Conservation (phyloP, 1,284 basidiomycete species). For the Ustilago loliicola region DNA sequence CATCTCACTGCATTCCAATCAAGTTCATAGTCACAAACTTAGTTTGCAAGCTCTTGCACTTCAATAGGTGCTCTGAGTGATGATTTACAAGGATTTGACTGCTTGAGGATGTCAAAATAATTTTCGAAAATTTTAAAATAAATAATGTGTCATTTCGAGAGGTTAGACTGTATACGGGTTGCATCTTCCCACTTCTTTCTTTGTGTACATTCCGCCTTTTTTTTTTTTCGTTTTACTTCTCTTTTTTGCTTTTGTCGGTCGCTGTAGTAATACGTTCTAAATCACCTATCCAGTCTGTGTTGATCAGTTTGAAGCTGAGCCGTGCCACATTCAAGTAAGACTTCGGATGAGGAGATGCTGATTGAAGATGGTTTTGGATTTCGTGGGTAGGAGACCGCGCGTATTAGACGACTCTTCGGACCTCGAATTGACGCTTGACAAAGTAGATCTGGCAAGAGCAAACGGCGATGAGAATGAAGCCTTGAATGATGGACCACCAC, state of each 20-base stretch:
- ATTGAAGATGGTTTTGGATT: neutral
- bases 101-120: no score
- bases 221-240: neutral
- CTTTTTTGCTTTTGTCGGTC: conserved; percentile 10
- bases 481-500: conserved; percentile 97
- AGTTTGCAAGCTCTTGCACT: no score
- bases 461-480: conserved; percentile 85
- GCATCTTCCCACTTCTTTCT: neutral
- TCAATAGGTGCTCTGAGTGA: no score
- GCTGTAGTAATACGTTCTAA: conserved; percentile 41
- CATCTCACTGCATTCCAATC: no score
- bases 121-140: no score
- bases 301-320: neutral
- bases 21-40: no score
- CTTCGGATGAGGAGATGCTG: neutral
- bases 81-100: no score
- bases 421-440: conserved; percentile 78
- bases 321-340: neutral
- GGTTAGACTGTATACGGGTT: no score
- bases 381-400: neutral
- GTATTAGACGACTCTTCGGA: conserved; percentile 52
- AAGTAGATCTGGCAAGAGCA: conserved; percentile 99
- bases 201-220: conserved; percentile 8
- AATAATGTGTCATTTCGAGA: no score
- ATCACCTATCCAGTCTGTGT: neutral